Conservation (phyloP, 2,329 filamentous ascomycete genomes). For the Alternaria metachromatica region DNA sequence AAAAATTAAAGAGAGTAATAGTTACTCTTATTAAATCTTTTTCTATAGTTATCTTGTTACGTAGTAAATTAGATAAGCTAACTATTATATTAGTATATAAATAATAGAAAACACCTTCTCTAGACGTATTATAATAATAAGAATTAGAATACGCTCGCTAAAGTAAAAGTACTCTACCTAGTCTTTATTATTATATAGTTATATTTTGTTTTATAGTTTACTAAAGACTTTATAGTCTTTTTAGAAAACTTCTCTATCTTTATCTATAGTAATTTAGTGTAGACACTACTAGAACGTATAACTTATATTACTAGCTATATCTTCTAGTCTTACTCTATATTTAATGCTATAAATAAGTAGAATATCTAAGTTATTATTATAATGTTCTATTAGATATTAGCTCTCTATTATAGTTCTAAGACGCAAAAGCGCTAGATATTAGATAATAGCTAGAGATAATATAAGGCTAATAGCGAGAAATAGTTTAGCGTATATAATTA, state of each 20-base stretch:
- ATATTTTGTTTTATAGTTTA: not conserved
- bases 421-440: not conserved
- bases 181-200: not conserved
- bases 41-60: not conserved
- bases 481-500: not conserved
- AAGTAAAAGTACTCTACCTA: not conserved
- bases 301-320: not conserved
- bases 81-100: not conserved
- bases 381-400: not conserved
- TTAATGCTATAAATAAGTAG: not conserved
- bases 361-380: not conserved
- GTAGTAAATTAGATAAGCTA: no score
- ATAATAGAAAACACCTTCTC: not conserved
- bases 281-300: no score
- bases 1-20: not conserved
- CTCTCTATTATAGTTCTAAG: not conserved
- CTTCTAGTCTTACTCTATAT: not conserved
- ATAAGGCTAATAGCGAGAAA: not conserved
- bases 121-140: not conserved
- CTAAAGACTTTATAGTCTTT: not conserved
- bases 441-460: not conserved
- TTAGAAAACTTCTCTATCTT: not conserved
- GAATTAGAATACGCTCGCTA: not conserved
- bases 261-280: not conserved
- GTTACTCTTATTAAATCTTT: not conserved